phyloP scores from a whole-genome alignment of 306 rosid species.

The Cotoneaster glaucophyllus region DNA sequence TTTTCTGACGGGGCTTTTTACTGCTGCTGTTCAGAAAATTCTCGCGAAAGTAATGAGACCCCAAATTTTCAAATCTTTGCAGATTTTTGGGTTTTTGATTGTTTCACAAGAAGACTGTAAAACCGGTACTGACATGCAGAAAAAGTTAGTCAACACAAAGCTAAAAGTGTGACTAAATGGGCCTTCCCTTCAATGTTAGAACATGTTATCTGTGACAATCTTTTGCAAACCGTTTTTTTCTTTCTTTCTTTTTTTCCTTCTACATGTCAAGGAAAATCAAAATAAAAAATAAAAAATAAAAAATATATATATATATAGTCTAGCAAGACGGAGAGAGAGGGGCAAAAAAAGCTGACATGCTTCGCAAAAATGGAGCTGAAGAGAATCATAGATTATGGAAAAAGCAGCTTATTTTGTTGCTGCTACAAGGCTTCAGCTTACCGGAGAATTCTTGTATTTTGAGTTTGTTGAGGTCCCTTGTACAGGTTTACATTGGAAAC shows the following conservation, averaged over 20 bases:
- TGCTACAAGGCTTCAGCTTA: constrained; percentile 11
- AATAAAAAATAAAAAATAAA: too few relatives aligned
- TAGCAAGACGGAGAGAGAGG: too few relatives aligned
- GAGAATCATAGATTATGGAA: constrained; percentile 2
- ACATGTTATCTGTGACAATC: constrained; percentile 8
- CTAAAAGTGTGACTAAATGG: constrained; percentile 21
- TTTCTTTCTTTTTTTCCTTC: neutral
- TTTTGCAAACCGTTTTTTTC: neutral
- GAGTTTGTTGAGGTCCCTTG: neutral
- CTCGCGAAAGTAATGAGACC: neutral
- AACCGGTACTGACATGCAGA: neutral
- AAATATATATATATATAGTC: too few relatives aligned
- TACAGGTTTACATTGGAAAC: constrained; percentile 1
- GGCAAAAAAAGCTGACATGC: neutral
- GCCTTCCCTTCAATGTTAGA: constrained; percentile 17
- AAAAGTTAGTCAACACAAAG: neutral
- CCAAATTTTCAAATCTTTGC: neutral
- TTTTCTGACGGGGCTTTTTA: neutral
- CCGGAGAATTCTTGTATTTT: constrained; percentile 10
- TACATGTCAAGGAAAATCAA: too few relatives aligned
- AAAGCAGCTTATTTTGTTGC: neutral
- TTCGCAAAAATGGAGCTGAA: neutral
- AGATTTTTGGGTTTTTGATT: neutral
- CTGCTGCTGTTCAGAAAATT: neutral
- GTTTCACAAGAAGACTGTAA: constrained; percentile 11